Conservation (phyloP, 495 filamentous ascomycete genomes). For the Xylaria acuta region DNA sequence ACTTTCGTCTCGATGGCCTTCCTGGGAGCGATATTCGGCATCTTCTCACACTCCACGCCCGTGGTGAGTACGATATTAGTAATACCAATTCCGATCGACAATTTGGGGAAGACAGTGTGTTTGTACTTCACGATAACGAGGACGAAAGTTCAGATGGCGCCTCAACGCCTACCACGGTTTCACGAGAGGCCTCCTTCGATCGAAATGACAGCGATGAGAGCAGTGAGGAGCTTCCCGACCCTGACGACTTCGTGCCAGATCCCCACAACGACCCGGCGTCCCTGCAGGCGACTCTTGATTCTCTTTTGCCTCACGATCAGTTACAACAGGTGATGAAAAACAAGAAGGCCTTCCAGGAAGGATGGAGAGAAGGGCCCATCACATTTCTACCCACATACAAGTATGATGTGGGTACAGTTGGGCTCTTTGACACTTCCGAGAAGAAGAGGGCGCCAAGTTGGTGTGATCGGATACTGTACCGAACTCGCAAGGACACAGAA, state of each 20-base stretch:
- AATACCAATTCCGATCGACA: slow-evolving; percentile 45
- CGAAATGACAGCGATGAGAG: slow-evolving; percentile 45
- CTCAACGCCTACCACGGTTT: slow-evolving; percentile 40
- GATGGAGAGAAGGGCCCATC: slow-evolving; percentile 90
- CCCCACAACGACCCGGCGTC: slow-evolving; percentile 60
- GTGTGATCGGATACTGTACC: slow-evolving; percentile 96
- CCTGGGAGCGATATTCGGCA: slow-evolving; percentile 89
- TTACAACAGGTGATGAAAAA: slow-evolving; percentile 74
- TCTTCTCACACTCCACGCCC: slow-evolving; percentile 81
- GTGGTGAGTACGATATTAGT: slow-evolving; percentile 71
- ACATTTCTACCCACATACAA: slow-evolving; percentile 93
- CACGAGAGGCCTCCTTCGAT: slow-evolving; percentile 40
- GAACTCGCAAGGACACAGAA: slow-evolving; percentile 72
- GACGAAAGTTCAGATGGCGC: slow-evolving; percentile 44
- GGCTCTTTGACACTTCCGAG: slow-evolving; percentile 91
- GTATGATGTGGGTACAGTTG: slow-evolving; percentile 94
- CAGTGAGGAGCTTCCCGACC: slow-evolving; percentile 53
- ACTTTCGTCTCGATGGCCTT: slow-evolving; percentile 89
- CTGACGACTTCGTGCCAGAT: slow-evolving; percentile 61
- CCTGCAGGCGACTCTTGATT: slow-evolving; percentile 83
- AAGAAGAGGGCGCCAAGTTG: slow-evolving; percentile 92
- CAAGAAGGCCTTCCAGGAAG: slow-evolving; percentile 82
- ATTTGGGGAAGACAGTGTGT: slow-evolving; percentile 51
- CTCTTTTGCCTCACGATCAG: slow-evolving; percentile 89
- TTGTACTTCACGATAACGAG: slow-evolving; percentile 46